Base-by-base conservation (phyloP, 179 eudicot genomes). In the Vitellaria paradoxa region DNA sequence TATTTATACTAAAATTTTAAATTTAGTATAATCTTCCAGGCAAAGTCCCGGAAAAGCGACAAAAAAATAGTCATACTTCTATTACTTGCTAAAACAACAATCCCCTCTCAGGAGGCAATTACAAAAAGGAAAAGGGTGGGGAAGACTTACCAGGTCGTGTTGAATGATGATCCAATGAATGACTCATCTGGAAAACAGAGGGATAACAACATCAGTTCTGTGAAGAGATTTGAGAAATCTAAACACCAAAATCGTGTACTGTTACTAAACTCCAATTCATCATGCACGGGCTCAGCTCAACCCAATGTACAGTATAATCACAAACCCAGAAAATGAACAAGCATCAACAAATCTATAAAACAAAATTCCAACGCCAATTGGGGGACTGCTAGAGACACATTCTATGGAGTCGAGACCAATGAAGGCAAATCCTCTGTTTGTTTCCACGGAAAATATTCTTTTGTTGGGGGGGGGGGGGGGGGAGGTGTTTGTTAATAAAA, bases 121-220 rank as follows among this genome's bases (percentile, higher is more conserved):
- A 46, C 7, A 23, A 4, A 4, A 46, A 50, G 46, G 45, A 42
- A 42, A 7, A 56, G 18, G 26, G 1, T 68, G 45, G 9, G 26
- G 50, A 17, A 53, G 64, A 56, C 79, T 76, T 70, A 80, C 83
- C 60, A 61, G 26, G 79, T 7, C 59, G 76, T 15, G 65, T 56
- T 26, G 76, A 76, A 64, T 70, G 57, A 24, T 70, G 76, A 70
- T 80, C 76, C 65, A 24, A 18, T 14, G 61, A 55, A 67, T 45
- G 76, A 26, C 68, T 70, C 76, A 71, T 74, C 77, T 74, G 59
- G 40, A 46, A 65, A 61, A 74, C 23, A 46, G 52, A 62, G 62
- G 37, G 30, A 62, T 26, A 37, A 42, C 63, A 42, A 61, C 40
- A 45, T 57, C 69, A 65, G 45, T 24, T 62, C 55, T 45, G 13